phyloP scores from a whole-genome alignment of 73 alveolate genomes.

The Urostyla sp. region DNA sequence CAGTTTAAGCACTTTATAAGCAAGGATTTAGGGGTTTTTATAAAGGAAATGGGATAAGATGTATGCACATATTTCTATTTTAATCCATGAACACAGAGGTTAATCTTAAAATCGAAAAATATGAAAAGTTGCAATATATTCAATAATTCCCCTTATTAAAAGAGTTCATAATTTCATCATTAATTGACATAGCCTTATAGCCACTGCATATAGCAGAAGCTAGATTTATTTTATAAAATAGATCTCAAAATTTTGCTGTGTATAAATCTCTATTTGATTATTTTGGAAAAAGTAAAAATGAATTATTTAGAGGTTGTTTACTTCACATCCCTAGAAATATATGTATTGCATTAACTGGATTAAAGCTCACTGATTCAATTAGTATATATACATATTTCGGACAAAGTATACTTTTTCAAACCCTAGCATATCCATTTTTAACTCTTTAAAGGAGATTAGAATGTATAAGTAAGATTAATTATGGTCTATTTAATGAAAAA shows the following conservation, averaged over 20 bases:
- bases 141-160: slow-evolving; percentile 18
- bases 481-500: slow-evolving; percentile 21
- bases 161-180: slow-evolving; percentile 24
- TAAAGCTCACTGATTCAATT: not conserved
- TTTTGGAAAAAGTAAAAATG: slow-evolving; percentile 27
- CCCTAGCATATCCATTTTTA: slow-evolving; percentile 64
- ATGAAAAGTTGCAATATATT: not conserved
- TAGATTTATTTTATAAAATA: slow-evolving; percentile 62
- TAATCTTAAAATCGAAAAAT: not conserved
- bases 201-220: slow-evolving; percentile 80
- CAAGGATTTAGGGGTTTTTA: slow-evolving; percentile 64
- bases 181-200: slow-evolving; percentile 62
- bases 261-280: slow-evolving; percentile 37
- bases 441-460: slow-evolving; percentile 67
- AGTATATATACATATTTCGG: slow-evolving; percentile 43
- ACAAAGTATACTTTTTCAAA: slow-evolving; percentile 14
- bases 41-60: slow-evolving; percentile 73
- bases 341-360: slow-evolving; percentile 65
- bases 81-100: slow-evolving; percentile 38
- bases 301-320: slow-evolving; percentile 57
- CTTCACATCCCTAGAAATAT: slow-evolving; percentile 70
- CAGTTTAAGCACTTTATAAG: slow-evolving; percentile 44
- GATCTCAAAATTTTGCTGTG: slow-evolving; percentile 29
- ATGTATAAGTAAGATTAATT: slow-evolving; percentile 29
- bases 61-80: slow-evolving; percentile 58